Conservation (phyloP, 495 filamentous ascomycete genomes). For the Podospora comata region DNA sequence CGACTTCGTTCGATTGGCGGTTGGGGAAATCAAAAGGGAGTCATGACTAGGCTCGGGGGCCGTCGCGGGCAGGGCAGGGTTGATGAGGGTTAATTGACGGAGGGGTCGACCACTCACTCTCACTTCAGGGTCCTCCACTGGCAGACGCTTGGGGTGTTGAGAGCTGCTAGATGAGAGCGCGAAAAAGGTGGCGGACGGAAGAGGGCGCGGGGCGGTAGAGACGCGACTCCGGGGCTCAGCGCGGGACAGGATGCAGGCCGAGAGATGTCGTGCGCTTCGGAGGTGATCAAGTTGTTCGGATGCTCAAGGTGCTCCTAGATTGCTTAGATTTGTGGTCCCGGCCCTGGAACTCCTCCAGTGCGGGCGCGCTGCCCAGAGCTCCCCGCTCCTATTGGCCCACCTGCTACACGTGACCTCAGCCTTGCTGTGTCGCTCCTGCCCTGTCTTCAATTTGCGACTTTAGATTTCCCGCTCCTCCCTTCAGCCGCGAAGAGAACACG, state of each 20-base stretch:
- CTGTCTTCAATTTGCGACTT: background rate
- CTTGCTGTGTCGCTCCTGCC: background rate
- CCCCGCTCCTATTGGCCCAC: no score
- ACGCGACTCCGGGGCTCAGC: background rate
- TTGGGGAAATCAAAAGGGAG: slow-evolving; percentile 12
- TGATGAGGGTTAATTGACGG: slow-evolving; percentile 14
- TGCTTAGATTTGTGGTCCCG: slow-evolving; percentile 24
- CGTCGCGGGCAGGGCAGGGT: slow-evolving; percentile 6
- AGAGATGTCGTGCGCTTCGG: slow-evolving; percentile 14
- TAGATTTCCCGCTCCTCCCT: background rate
- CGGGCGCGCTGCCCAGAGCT: background rate
- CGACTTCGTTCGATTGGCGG: background rate
- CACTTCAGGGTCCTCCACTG: background rate
- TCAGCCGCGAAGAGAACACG: background rate
- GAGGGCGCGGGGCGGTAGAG: background rate
- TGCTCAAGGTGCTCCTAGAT: slow-evolving; percentile 15
- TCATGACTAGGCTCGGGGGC: slow-evolving; percentile 4
- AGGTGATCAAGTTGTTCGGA: slow-evolving; percentile 22
- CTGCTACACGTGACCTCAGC: slow-evolving; percentile 2
- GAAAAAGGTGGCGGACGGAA: background rate
- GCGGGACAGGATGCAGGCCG: slow-evolving; percentile 18
- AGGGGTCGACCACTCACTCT: slow-evolving; percentile 9
- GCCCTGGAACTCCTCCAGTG: slow-evolving; percentile 2
- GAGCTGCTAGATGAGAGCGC: background rate
- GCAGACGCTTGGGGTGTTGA: background rate